phyloP scores from a whole-genome alignment of 768 basidiomycete genomes.

The Tricholoma matsutake region DNA sequence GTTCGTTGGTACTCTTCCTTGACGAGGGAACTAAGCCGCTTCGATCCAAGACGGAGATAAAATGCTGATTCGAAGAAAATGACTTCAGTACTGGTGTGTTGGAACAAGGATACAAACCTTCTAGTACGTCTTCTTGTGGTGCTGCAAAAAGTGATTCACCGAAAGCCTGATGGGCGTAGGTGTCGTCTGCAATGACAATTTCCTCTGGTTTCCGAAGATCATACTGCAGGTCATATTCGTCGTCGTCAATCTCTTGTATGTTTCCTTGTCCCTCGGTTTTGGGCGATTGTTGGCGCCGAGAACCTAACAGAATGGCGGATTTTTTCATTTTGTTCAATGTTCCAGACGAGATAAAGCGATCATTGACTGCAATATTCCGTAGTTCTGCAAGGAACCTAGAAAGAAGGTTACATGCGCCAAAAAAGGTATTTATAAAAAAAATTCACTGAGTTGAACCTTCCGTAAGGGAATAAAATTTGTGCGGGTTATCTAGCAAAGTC shows the following conservation, averaged over 20 bases:
- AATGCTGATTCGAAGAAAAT: slow-evolving; percentile 46
- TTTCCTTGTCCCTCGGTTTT: slow-evolving; percentile 26
- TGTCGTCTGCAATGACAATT: slow-evolving; percentile 85
- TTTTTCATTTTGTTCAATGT: slow-evolving; percentile 66
- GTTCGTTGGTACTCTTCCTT: slow-evolving; percentile 72
- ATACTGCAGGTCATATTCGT: slow-evolving; percentile 70
- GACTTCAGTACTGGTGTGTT: not conserved
- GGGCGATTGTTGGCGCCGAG: slow-evolving; percentile 53
- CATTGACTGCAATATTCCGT: slow-evolving; percentile 82
- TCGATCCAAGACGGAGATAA: slow-evolving; percentile 74
- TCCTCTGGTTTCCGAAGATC: slow-evolving; percentile 68
- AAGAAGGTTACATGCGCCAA: not conserved
- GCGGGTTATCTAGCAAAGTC: slow-evolving; percentile 66
- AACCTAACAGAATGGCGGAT: slow-evolving; percentile 70
- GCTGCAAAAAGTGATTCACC: slow-evolving; percentile 72
- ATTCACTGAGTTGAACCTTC: slow-evolving; percentile 67
- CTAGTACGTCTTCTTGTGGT: slow-evolving; percentile 88
- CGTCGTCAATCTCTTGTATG: slow-evolving; percentile 54
- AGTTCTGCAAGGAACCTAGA: slow-evolving; percentile 79
- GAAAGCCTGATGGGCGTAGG: slow-evolving; percentile 76
- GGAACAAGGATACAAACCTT: slow-evolving; percentile 45
- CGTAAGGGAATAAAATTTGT: slow-evolving; percentile 66
- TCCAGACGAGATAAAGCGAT: slow-evolving; percentile 44
- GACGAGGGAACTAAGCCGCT: slow-evolving; percentile 66
- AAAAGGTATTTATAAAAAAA: not conserved